Conservation (phyloP, 2,329 filamentous ascomycete genomes). For the Alternaria panax region DNA sequence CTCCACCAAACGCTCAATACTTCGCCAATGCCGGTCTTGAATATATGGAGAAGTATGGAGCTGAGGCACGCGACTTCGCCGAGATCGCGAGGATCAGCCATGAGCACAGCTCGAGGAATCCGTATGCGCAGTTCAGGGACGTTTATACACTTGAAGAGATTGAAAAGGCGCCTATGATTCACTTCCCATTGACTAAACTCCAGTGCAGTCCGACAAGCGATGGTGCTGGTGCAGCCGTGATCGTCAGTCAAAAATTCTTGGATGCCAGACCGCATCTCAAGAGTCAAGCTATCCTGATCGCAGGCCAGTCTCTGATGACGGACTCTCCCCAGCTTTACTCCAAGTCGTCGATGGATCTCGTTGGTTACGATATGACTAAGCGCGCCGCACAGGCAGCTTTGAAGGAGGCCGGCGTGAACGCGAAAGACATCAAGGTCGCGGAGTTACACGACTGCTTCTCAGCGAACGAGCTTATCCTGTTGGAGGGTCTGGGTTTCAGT, state of each 20-base stretch:
- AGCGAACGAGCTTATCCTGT: conserved; percentile 86
- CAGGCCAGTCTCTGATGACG: conserved; percentile 83
- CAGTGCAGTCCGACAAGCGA: conserved; percentile 97
- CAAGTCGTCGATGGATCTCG: conserved; percentile 80
- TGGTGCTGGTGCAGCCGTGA: conserved; percentile 83
- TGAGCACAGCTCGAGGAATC: conserved; percentile 85
- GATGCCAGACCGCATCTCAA: conserved; percentile 81
- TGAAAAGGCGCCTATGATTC: conserved; percentile 75
- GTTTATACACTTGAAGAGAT: conserved; percentile 88
- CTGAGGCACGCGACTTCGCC: conserved; percentile 83
- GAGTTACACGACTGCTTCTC: conserved; percentile 98
- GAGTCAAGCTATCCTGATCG: conserved; percentile 81
- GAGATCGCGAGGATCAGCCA: conserved; percentile 94
- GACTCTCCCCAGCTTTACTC: conserved; percentile 83
- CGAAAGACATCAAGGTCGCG: conserved; percentile 78
- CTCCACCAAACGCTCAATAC: conserved; percentile 86
- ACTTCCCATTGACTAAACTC: conserved; percentile 87
- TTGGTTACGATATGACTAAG: conserved; percentile 87
- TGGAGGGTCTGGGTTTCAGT: conserved; percentile 82
- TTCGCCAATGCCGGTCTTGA: conserved; percentile 93
- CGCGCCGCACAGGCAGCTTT: conserved; percentile 73
- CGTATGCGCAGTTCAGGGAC: conserved; percentile 93
- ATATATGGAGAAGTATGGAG: conserved; percentile 95
- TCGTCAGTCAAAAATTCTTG: conserved; percentile 89
- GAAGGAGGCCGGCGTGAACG: conserved; percentile 71